These are phyloP conservation scores for Mycena pura DNA, from an alignment of 768 basidiomycete genomes.

Conservation along the genomic window DNA sequence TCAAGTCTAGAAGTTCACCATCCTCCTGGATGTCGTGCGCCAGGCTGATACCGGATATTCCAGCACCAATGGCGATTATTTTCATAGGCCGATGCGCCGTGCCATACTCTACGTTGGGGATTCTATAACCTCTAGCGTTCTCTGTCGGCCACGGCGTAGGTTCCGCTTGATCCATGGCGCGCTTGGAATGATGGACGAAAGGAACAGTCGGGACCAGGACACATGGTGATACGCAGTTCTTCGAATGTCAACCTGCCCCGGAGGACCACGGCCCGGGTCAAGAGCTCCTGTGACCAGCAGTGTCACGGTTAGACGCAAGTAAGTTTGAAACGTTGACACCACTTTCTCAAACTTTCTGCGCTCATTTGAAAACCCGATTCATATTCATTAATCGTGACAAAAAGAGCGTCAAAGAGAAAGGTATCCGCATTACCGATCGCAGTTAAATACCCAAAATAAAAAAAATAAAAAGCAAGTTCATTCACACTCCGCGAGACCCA, in stretches of 20 bases:
- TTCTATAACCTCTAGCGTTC: constrained; percentile 29
- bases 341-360: too few species aligned
- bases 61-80: constrained; percentile 52
- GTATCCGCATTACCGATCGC: too few species aligned
- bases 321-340: too few species aligned
- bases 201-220: too few species aligned
- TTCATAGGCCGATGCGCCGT: constrained; percentile 39
- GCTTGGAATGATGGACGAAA: background rate
- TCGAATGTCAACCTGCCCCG: too few species aligned
- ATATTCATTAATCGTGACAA: too few species aligned
- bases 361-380: too few species aligned
- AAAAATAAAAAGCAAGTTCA: background rate
- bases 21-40: constrained; percentile 30
- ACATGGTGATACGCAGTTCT: too few species aligned
- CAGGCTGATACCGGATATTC: constrained; percentile 49
- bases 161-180: background rate
- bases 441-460: background rate
- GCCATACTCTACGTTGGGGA: constrained; percentile 28
- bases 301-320: too few species aligned
- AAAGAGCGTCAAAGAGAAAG: too few species aligned
- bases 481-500: constrained; percentile 14
- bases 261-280: too few species aligned
- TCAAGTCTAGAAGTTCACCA: constrained; percentile 48
- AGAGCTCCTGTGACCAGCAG: too few species aligned
- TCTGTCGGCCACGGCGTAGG: constrained; percentile 25